Percentiles rank a stretch among this genome's conserved stretches.
These are phyloP conservation scores for Alternaria panax DNA, from an alignment of 2,329 filamentous ascomycete genomes.

Conservation along the genomic window DNA sequence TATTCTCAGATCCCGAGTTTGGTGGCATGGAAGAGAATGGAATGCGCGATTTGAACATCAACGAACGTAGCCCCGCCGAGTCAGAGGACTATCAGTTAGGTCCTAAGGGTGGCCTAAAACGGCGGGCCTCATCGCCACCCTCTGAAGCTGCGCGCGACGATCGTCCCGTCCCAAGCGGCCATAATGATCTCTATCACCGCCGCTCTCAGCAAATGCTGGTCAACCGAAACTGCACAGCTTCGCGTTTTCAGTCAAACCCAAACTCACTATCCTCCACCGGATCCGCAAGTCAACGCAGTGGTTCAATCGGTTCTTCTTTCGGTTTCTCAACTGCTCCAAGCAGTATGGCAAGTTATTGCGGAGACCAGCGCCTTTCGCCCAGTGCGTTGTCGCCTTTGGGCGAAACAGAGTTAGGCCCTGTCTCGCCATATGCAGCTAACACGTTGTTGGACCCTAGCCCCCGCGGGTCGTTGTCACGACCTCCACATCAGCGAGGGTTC, in stretches of 20 bases:
- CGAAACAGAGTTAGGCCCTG: constrained; percentile 62
- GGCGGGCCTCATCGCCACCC: constrained; percentile 70
- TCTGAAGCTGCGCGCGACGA: constrained; percentile 61
- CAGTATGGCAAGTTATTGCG: constrained; percentile 70
- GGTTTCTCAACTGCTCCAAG: constrained; percentile 65
- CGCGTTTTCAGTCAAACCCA: constrained; percentile 63
- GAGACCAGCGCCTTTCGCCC: constrained; percentile 67
- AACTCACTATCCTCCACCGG: constrained; percentile 69
- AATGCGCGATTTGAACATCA: constrained; percentile 61
- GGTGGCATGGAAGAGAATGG: constrained; percentile 60
- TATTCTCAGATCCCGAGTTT: constrained; percentile 60
- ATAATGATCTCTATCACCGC: constrained; percentile 61
- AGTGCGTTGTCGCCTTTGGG: constrained; percentile 65
- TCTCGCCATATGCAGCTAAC: constrained; percentile 63
- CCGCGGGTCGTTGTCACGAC: constrained; percentile 49
- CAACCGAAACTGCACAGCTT: constrained; percentile 62
- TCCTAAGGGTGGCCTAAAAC: constrained; percentile 65
- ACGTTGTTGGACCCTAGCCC: constrained; percentile 54
- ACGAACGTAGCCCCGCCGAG: constrained; percentile 59
- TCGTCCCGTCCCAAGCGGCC: constrained; percentile 52
- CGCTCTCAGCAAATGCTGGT: constrained; percentile 64
- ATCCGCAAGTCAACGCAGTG: constrained; percentile 66
- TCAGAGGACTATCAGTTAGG: constrained; percentile 54
- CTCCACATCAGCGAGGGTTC: constrained; percentile 51
- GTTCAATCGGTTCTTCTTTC: constrained; percentile 68